phyloP scores from a whole-genome alignment of 1,284 basidiomycete genomes.

The Moesziomyces sp. region DNA sequence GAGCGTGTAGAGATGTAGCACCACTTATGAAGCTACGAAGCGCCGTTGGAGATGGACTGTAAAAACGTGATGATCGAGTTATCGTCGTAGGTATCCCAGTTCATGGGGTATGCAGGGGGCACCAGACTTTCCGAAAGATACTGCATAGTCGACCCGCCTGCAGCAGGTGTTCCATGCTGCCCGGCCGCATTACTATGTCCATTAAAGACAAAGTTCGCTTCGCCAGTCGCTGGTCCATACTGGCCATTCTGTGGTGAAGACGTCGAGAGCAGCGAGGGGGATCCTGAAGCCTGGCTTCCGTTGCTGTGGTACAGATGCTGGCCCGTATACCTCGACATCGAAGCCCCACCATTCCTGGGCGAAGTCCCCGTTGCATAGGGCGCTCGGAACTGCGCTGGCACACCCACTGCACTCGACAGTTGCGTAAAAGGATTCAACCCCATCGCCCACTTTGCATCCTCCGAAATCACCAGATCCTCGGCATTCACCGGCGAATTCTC shows the following conservation, averaged over 20 bases:
- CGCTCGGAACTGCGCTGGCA: conserved; percentile 9
- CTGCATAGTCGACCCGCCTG: conserved; percentile 26
- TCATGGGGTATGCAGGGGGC: conserved; percentile 47
- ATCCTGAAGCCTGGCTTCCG: conserved; percentile 28
- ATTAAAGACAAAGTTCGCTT: conserved; percentile 20
- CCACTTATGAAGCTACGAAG: conserved; percentile 2
- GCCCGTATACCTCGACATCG: conserved; percentile 1
- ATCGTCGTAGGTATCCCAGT: conserved; percentile 50
- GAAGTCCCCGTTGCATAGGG: conserved; percentile 19
- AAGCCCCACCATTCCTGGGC: conserved; percentile 3
- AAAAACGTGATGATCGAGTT: conserved; percentile 52
- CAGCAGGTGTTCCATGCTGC: conserved; percentile 5
- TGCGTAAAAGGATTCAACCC: conserved; percentile 41
- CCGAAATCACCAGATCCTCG: conserved; percentile 44
- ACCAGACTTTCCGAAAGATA: conserved; percentile 40
- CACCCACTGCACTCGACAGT: conserved; percentile 18
- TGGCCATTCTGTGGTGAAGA: conserved; percentile 22
- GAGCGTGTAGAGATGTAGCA: too few relatives aligned
- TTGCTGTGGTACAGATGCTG: conserved; percentile 29
- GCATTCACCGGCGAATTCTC: conserved; percentile 51
- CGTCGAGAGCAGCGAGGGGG: conserved; percentile 27
- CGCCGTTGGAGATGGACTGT: conserved; percentile 37
- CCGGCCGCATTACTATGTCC: conserved; percentile 1
- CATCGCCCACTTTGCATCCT: conserved; percentile 50
- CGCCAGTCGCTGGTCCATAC: neutral